Evolutionary conservation across 2,329 filamentous ascomycete species (phyloP), one percentile per base, ranked within the genome.

Genomic region (Ampelomyces quisqualis): DNA sequence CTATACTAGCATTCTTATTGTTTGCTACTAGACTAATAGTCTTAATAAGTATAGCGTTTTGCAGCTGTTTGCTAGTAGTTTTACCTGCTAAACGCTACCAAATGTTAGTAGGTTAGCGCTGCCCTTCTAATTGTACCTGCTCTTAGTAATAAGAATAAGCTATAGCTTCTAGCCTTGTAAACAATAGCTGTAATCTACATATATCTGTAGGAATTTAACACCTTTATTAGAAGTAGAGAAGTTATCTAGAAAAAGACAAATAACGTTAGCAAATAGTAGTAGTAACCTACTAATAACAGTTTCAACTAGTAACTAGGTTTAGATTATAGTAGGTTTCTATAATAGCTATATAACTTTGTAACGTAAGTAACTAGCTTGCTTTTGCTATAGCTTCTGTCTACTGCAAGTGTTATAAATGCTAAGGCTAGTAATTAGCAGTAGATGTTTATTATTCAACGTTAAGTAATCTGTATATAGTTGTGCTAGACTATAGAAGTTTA

Each of bases 191-290:
- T 42, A 8, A 31, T 22, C n/a, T n/a, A 10, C 14, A 31, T 15
- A 51, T 26, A 30, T 15, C 38, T 42, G 14, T 5, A 51, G 26
- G 23, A 37, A 44, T n/a, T 36, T 7, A 26, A 49, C 11, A 1
- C 33, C 38, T 17, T 45, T 18, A 22, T 51, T 11, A 24, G 11
- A 18, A 26, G 13, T 45, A 24, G 34, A 19, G 24, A 53, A 53
- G 33, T 53, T 17, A 18, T 53, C 39, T n/a, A 51, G 29, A 22
- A 53, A 53, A 13, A 53, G 13, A 33, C 31, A 53, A 17, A 53
- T 6, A n/a, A 53, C 30, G 18, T 53, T 11, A n/a, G 39, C 17
- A 21, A 53, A 53, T 8, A 34, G 19, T 13, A 51, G 35, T 9
- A 53, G 29, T 20, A 53, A 38, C 21, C 11, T 7, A 51, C 23